Evolutionary conservation across 148 eudicot genomes (phyloP).

Genomic region (Amaranthus palmeri): DNA sequence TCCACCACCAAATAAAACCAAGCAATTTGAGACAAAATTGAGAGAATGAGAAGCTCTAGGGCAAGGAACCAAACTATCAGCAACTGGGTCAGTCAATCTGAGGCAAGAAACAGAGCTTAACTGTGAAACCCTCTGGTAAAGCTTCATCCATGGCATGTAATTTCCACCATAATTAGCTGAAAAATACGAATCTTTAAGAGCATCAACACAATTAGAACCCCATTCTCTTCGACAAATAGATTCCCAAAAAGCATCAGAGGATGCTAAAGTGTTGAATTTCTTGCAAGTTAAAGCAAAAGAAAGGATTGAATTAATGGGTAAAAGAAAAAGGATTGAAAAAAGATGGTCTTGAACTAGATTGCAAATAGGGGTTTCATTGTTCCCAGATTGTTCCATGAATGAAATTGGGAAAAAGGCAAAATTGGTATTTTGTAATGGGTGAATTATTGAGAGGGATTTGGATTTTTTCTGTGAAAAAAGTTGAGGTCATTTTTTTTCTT

Average conservation of each 20-base stretch:
- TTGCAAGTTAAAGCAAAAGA: constrained; percentile 70
- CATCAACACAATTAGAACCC: constrained; percentile 55
- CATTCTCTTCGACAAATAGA: constrained; percentile 77
- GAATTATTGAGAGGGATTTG: constrained; percentile 16
- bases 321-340: constrained; percentile 57
- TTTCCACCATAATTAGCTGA: constrained; percentile 4
- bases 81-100: constrained; percentile 36
- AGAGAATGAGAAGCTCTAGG: constrained; percentile 95
- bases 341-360: constrained; percentile 61
- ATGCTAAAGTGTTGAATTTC: constrained; percentile 42
- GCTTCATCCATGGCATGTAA: constrained; percentile 51
- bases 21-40: constrained; percentile 59
- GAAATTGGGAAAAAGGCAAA: neutral
- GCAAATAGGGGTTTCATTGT: constrained; percentile 39
- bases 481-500: neutral
- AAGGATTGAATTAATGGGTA: constrained; percentile 67
- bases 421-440: neutral
- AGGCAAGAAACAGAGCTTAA: constrained; percentile 57
- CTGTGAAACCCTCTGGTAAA: constrained; percentile 53
- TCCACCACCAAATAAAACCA: constrained; percentile 94
- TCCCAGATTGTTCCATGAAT: constrained; percentile 13
- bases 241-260: constrained; percentile 75
- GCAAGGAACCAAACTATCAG: constrained; percentile 38
- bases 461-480: constrained; percentile 9
- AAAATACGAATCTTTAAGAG: constrained; percentile 34